Base-by-base conservation (phyloP, 1,139 yeast species). In the Yamadazyma epiphylla region DNA sequence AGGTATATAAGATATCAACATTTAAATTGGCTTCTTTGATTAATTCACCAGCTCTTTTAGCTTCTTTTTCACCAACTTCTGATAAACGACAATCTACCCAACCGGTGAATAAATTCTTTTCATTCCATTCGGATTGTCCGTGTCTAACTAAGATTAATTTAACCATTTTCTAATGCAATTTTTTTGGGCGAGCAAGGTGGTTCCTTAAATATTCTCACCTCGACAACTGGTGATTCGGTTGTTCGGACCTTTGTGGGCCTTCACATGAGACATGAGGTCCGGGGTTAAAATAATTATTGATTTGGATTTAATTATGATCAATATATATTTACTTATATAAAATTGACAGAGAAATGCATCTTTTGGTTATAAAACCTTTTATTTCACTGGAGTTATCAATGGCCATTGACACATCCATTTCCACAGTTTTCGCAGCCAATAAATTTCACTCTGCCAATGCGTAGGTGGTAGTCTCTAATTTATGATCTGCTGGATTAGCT, bases 111-210 rank as follows among this genome's bases (percentile, higher is more conserved):
- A 89, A 77, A 78, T 91, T 89, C 77, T 86, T 86, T 69, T 87
- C 95, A 68, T 89, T 89, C 96, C 96, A 89, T 66, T 86, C 96
- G 70, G 95, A 85, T 76, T 89, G 96, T 58, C 97, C 97, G 91
- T 89, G 97, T 77, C 97, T 83, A 52, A 83, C 85, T 62, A 83
- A 71, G 57, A 83, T 75, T 67, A 83, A 74, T 64, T 80, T 82
- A 54, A 81, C 85, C 74, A 68, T 68, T 43, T 40, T 52, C 17
- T 19, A 4, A 21, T 10, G 6, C 7, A n/a, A 11, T 21, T 21
- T 11, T 9, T 21, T 8, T 23, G 12, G n/a, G n/a, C 23, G 12
- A 21, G 23, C 23, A 13, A 15, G 11, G 24, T n/a, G 19, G 15
- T 14, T 15, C 13, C 10, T 21, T 21, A 21, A 10, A 9, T 22